Base-by-base conservation (phyloP, 179 eudicot genomes). In the Patellifolia procumbens region DNA sequence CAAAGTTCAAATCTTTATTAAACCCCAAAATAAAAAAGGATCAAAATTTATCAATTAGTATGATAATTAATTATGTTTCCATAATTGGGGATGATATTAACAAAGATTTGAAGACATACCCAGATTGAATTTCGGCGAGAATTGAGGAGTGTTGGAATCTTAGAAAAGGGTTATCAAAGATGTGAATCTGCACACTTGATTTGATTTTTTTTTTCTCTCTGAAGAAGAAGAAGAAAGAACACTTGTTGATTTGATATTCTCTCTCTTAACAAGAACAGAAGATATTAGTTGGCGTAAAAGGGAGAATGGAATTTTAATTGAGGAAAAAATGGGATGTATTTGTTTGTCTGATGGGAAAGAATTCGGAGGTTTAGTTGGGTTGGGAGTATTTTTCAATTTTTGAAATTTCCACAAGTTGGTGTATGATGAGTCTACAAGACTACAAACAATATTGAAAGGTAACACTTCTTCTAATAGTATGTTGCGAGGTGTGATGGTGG, bases 271-370 rank as follows among this genome's bases (percentile, higher is more conserved):
- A n/a, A n/a, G n/a, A n/a, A 70, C 73, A 70, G 73, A 51, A 29
- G 73, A 70, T 70, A 70, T 70, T 70, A 70, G 73, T 70, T 70
- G 73, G 73, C 59, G 28, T 29, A 11, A 26, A 68, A 12, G 32
- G 34, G 19, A 45, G 15, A 22, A 60, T 10, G 31, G 5, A 16
- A 43, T 4, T 43, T 6, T 24, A 5, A 48, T 13, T 46, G 20
- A n/a, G 17, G 46, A 5, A 11, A 39, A 6, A 51, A 51, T 5
- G 26, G 13, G 16, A 16, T 46, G 22, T 7, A 24, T 68, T 28
- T 68, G 60, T 49, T 69, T 69, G 73, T 49, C 22, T 45, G 45
- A 63, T 34, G 26, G 9, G 19, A 1, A 2, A n/a, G 22, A 22
- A 7, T n/a, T 43, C 17, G 34, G 3, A 15, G 52, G 35, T 45